A percentile compares a stretch with the other conserved stretches of the same genome.
Conservation (phyloP, 2,329 filamentous ascomycete species). For the Pseudocercospora pini-densiflorae region DNA sequence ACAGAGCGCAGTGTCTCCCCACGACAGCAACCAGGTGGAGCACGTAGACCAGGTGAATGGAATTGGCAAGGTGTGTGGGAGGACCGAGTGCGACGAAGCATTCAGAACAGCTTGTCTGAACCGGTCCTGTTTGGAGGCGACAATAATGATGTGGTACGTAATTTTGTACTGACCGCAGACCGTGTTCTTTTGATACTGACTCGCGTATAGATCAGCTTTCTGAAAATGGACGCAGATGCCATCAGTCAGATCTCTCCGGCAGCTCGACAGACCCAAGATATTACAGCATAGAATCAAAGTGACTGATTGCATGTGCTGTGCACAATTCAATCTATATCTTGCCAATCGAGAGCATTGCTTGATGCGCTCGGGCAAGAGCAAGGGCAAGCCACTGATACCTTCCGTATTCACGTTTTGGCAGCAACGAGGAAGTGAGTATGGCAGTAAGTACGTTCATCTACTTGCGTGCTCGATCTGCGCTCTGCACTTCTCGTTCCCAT, state of each 20-base stretch:
- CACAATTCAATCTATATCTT: neutral
- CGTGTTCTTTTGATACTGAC: neutral
- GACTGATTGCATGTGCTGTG: neutral
- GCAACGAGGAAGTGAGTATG: neutral
- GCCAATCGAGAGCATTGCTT: neutral
- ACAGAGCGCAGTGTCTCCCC: slow-evolving; percentile 32
- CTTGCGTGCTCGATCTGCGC: neutral
- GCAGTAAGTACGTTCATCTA: neutral
- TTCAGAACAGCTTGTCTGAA: slow-evolving; percentile 78
- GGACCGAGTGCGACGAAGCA: slow-evolving; percentile 78
- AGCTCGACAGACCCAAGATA: slow-evolving; percentile 6
- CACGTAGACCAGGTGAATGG: slow-evolving; percentile 78
- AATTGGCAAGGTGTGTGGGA: slow-evolving; percentile 99
- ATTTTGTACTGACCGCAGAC: neutral
- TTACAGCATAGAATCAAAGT: neutral
- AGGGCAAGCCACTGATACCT: neutral
- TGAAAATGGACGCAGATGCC: slow-evolving; percentile 34
- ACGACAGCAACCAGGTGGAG: slow-evolving; percentile 47
- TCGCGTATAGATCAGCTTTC: slow-evolving; percentile 36
- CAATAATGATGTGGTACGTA: slow-evolving; percentile 73
- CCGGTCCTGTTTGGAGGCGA: slow-evolving; percentile 73
- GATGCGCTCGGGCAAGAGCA: neutral
- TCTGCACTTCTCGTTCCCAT: neutral
- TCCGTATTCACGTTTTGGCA: neutral
- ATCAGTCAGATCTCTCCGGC: slow-evolving; percentile 28